These are phyloP conservation scores for Ceratobasidium sp. DNA, from an alignment of 1,284 basidiomycete genomes.

Conservation along the genomic window DNA sequence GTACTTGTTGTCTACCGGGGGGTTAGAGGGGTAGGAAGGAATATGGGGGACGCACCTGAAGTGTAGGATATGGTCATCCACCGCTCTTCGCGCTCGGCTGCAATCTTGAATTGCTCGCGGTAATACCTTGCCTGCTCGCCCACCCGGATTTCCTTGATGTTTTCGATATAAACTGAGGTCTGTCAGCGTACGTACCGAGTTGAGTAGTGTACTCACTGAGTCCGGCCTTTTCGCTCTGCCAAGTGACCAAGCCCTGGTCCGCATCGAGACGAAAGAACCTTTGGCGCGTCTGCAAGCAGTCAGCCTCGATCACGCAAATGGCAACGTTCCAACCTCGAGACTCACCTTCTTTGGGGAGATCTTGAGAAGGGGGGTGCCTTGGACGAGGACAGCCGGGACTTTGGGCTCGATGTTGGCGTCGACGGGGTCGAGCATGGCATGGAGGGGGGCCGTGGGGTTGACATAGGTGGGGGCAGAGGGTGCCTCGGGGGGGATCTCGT, in stretches of 20 bases:
- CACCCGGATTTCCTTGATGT: constrained; percentile 89
- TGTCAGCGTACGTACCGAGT: neutral
- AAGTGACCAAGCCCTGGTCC: constrained; percentile 81
- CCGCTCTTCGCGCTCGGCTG: constrained; percentile 64
- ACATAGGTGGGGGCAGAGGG: neutral
- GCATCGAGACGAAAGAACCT: constrained; percentile 73
- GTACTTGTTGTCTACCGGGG: constrained; percentile 70
- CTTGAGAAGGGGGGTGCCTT: constrained; percentile 82
- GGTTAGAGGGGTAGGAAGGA: neutral
- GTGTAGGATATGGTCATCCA: constrained; percentile 84
- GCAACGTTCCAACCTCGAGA: neutral
- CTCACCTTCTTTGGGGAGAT: constrained; percentile 84
- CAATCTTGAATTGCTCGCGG: constrained; percentile 75
- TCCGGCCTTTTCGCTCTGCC: constrained; percentile 79
- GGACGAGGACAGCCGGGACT: constrained; percentile 61
- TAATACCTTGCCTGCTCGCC: constrained; percentile 79
- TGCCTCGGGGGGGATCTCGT: neutral
- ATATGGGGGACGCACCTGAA: constrained; percentile 40
- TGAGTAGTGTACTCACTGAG: constrained; percentile 62
- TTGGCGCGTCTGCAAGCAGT: constrained; percentile 55
- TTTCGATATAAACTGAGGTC: constrained; percentile 79
- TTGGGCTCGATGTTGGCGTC: constrained; percentile 45
- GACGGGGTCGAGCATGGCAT: neutral
- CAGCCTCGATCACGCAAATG: neutral
- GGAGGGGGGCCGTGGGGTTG: neutral